Evolutionary conservation across 805 yeast genomes (phyloP).

Genomic region (Candida pseudofarinosa): DNA sequence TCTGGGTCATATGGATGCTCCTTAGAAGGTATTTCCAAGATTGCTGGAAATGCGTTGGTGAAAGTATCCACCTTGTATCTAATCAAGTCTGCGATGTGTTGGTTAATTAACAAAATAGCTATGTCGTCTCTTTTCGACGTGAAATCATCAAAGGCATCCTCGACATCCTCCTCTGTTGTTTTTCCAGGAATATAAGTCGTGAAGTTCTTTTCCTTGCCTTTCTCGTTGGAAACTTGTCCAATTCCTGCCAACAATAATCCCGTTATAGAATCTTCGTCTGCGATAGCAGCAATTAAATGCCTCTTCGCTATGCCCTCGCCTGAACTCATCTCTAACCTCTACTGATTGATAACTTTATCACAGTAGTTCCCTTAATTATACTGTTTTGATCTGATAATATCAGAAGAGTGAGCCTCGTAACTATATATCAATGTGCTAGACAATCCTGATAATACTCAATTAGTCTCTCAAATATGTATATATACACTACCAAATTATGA

Average conservation of each 20-base stretch:
- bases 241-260: constrained; percentile 94
- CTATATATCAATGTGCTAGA: neutral
- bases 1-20: constrained; percentile 99
- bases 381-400: too few species aligned
- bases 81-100: constrained; percentile 89
- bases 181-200: constrained; percentile 70
- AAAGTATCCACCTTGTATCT: constrained; percentile 77
- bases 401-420: too few species aligned
- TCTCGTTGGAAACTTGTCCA: constrained; percentile 71
- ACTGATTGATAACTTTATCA: neutral
- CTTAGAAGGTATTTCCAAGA: constrained; percentile 94
- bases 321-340: constrained; percentile 18
- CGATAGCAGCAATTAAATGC: constrained; percentile 85
- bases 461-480: neutral
- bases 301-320: constrained; percentile 58
- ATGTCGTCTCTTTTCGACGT: constrained; percentile 77
- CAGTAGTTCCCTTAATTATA: neutral
- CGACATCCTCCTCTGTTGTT: constrained; percentile 73
- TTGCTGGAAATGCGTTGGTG: constrained; percentile 92
- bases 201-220: constrained; percentile 74
- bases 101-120: constrained; percentile 90
- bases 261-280: constrained; percentile 96
- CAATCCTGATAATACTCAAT: neutral
- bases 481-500: neutral
- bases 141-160: constrained; percentile 68